A percentile compares a stretch with the other conserved stretches of the same genome.
phyloP scores from a whole-genome alignment of 2,329 filamentous ascomycete genomes.

The Byssochlamys sp. region DNA sequence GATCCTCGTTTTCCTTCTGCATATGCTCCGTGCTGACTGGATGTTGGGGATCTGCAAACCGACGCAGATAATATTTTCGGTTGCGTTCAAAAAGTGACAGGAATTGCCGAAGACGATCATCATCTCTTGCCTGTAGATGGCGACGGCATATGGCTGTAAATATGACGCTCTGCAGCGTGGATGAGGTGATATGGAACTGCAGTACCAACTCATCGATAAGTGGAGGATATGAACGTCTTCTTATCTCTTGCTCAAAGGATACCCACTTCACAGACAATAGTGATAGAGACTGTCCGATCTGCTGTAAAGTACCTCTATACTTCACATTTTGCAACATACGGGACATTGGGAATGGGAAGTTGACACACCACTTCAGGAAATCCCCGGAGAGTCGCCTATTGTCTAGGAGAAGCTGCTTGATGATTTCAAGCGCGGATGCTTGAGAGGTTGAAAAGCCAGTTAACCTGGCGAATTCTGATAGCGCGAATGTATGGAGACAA shows the following conservation, averaged over 20 bases:
- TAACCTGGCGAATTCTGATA: conserved; percentile 25
- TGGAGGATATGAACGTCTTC: conserved; percentile 41
- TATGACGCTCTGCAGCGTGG: conserved; percentile 44
- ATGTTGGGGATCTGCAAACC: conserved; percentile 2
- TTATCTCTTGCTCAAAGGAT: conserved; percentile 23
- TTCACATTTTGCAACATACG: conserved; percentile 19
- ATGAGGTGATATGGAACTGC: conserved; percentile 42
- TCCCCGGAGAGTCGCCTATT: conserved; percentile 35
- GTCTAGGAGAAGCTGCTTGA: conserved; percentile 37
- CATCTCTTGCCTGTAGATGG: conserved; percentile 8
- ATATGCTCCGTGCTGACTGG: conserved; percentile 4
- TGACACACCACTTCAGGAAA: conserved; percentile 38
- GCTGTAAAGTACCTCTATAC: conserved; percentile 21
- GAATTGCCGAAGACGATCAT: conserved; percentile 7
- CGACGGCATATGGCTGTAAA: conserved; percentile 34
- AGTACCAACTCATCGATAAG: conserved; percentile 47
- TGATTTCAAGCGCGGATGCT: conserved; percentile 21
- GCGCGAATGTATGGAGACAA: conserved; percentile 45
- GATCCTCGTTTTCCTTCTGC: conserved; percentile 8
- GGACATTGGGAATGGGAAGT: conserved; percentile 37
- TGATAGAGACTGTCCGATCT: conserved; percentile 39
- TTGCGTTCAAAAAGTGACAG: conserved; percentile 13
- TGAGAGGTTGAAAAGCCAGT: conserved; percentile 26
- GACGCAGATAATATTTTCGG: conserved; percentile 10
- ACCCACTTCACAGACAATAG: conserved; percentile 37